Evolutionary conservation across 345 rosid genomes (phyloP).

Genomic region (Dovyalis caffra): DNA sequence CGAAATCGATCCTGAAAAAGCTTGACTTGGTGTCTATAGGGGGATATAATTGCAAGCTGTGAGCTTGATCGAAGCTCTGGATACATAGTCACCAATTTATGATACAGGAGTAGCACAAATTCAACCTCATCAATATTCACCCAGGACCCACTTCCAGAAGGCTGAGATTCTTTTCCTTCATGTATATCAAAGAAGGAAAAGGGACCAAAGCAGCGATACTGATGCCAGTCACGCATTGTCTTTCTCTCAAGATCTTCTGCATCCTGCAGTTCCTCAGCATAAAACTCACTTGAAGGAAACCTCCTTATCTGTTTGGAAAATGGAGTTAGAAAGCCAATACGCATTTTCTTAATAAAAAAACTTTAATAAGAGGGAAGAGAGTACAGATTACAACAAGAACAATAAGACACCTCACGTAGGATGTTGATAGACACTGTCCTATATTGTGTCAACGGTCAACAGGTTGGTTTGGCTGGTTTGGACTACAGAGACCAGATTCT

Average conservation of each 20-base stretch:
- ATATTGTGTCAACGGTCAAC: background rate
- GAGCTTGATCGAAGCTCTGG: conserved; percentile 87
- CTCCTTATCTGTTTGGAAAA: conserved; percentile 59
- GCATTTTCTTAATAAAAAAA: background rate
- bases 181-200: conserved; percentile 87
- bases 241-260: conserved; percentile 60
- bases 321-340: conserved; percentile 1
- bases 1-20: conserved; percentile 70
- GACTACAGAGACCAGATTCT: background rate
- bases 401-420: background rate
- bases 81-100: conserved; percentile 67
- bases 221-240: conserved; percentile 84
- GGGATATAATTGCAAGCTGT: conserved; percentile 83
- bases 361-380: background rate
- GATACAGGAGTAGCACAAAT: conserved; percentile 74
- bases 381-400: background rate
- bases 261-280: conserved; percentile 73
- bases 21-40: conserved; percentile 89
- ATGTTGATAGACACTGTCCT: background rate
- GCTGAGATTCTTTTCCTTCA: conserved; percentile 83
- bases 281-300: conserved; percentile 89
- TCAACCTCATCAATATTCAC: conserved; percentile 80
- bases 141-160: conserved; percentile 82
- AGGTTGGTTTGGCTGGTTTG: background rate
- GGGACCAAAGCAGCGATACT: conserved; percentile 78